Evolutionary conservation across 768 basidiomycete genomes (phyloP), one percentile per base, ranked within the genome.

Genomic region (Agrocybe praecox): DNA sequence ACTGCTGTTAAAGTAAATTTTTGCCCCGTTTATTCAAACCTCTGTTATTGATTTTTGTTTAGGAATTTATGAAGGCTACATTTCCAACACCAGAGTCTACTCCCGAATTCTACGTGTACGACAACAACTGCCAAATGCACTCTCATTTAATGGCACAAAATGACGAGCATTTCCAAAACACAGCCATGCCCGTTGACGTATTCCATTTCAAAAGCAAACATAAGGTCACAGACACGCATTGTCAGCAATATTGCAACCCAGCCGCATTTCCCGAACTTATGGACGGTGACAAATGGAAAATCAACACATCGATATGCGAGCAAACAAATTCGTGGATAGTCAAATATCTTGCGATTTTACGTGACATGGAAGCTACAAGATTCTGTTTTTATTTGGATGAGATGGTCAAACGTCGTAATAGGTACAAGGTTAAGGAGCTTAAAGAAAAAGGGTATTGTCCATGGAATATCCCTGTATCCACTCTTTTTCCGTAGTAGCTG

Each of bases 241-340:
- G 72, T 40, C 62, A 65, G n/a, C 18, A 40, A 2, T 44, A 66
- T 42, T 73, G 72, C 56, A 69, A 70, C 40, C 70, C 69, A 1
- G 47, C 45, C 1, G 53, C 51, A n/a, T 67, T 56, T 50, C 61
- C 62, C 2, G 66, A 69, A 53, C 49, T 69, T 5, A 24, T 58
- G 10, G 45, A 54, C 3, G 48, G 54, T 0, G 54, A 62, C 1
- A 55, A 61, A 7, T 69, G 70, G 68, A 24, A 32, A 9, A 63
- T 71, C 63, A 76, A 75, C 47, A 68, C 68, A 0, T 76, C 74
- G 2, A 65, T 63, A 3, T 73, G 74, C n/a, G 72, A 76, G 59
- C 71, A 72, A 58, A 62, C 61, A 7, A 76, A 76, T 59, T 66
- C 61, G 1, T 76, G 74, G 72, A 43, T 72, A 0, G 67, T 63